A percentile compares a stretch with the other conserved stretches of the same genome.
Conservation (phyloP, 805 yeast genomes). For the Hanseniaspora clermontiae region DNA sequence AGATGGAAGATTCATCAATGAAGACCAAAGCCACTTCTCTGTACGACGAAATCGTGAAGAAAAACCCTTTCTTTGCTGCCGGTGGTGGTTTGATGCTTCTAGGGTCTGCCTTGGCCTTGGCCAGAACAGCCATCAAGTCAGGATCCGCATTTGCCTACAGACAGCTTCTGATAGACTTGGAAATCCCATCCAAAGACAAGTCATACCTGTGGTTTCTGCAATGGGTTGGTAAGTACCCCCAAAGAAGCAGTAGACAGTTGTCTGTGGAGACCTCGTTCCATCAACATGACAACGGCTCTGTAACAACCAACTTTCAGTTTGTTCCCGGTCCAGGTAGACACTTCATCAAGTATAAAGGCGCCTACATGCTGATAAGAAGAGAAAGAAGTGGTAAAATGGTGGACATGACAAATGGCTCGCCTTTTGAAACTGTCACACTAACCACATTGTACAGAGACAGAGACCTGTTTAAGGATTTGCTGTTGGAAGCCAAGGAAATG, state of each 20-base stretch:
- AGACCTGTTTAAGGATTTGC: slow-evolving; percentile 49
- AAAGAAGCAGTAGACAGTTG: slow-evolving; percentile 66
- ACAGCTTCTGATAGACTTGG: slow-evolving; percentile 78
- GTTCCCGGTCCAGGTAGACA: slow-evolving; percentile 98
- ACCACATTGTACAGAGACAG: slow-evolving; percentile 82
- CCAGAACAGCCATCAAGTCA: slow-evolving; percentile 54
- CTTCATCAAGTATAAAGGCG: slow-evolving; percentile 70
- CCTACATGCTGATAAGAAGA: slow-evolving; percentile 75
- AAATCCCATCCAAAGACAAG: slow-evolving; percentile 84
- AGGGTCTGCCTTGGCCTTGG: slow-evolving; percentile 77
- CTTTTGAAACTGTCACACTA: slow-evolving; percentile 89
- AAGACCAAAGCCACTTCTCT: slow-evolving; percentile 29
- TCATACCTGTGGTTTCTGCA: slow-evolving; percentile 89
- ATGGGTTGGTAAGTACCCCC: slow-evolving; percentile 83
- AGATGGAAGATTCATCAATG: slow-evolving; percentile 18
- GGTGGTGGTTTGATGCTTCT: slow-evolving; percentile 95
- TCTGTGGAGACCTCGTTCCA: slow-evolving; percentile 77
- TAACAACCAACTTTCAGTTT: slow-evolving; percentile 70
- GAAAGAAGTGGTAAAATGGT: slow-evolving; percentile 82
- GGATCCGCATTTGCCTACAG: slow-evolving; percentile 60
- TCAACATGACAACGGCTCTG: slow-evolving; percentile 88
- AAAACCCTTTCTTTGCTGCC: slow-evolving; percentile 94
- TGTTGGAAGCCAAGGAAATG: slow-evolving; percentile 70
- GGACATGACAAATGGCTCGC: slow-evolving; percentile 82
- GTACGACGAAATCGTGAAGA: slow-evolving; percentile 42